Conservation (phyloP, 495 filamentous ascomycete species). For the Acidomyces sp. region DNA sequence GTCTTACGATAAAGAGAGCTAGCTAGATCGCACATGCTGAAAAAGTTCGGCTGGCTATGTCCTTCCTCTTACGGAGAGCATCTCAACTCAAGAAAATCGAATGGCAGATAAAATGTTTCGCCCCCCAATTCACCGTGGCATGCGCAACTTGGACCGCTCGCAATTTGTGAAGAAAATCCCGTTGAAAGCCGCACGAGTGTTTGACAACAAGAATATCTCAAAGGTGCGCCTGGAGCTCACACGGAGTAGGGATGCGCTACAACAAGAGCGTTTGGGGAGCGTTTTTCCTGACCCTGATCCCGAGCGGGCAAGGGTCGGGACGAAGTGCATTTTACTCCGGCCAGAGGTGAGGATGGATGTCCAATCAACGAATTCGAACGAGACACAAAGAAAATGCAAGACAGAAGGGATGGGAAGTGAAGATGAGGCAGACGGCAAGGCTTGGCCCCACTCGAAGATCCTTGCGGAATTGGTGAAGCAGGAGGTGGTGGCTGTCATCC, state of each 20-base stretch:
- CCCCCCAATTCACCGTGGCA: constrained; percentile 70
- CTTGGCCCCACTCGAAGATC: constrained; percentile 26
- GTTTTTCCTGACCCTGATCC: constrained; percentile 40
- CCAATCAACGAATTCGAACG: constrained; percentile 22
- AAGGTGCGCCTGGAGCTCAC: constrained; percentile 47
- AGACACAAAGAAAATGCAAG: no score
- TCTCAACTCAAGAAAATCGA: neutral
- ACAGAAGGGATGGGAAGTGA: no score
- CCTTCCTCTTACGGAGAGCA: no score
- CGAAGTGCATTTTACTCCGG: constrained; percentile 62
- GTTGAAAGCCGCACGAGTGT: constrained; percentile 64
- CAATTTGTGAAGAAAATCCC: constrained; percentile 67
- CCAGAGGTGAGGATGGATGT: constrained; percentile 57
- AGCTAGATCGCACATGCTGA: no score
- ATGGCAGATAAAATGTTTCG: constrained; percentile 47
- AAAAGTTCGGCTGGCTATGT: no score
- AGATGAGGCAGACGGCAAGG: neutral
- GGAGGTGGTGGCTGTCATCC: constrained; percentile 52
- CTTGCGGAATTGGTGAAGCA: constrained; percentile 54
- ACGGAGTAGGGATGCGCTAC: constrained; percentile 45
- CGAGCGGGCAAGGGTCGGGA: constrained; percentile 36
- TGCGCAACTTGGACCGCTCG: constrained; percentile 64
- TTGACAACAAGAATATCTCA: constrained; percentile 57
- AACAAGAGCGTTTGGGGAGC: constrained; percentile 42
- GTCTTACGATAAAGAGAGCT: no score